Conservation (phyloP, 2,329 filamentous ascomycete genomes). For the Ambrosiella beaveri region DNA sequence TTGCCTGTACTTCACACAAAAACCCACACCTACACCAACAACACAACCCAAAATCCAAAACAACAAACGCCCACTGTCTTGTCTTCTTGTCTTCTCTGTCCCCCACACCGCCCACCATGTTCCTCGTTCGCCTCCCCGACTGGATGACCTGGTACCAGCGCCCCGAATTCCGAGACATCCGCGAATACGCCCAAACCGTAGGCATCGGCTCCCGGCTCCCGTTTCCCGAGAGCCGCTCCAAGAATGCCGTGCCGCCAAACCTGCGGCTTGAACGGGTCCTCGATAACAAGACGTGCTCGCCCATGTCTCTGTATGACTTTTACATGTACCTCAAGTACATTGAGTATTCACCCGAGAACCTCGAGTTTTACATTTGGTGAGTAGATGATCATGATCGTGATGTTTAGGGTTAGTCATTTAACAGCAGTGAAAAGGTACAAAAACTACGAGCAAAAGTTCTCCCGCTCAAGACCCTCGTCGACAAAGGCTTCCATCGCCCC, state of each 20-base stretch:
- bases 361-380: slow-evolving; percentile 33
- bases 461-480: slow-evolving; percentile 9
- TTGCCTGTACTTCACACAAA: not conserved
- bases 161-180: slow-evolving; percentile 31
- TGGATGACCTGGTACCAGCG: slow-evolving; percentile 33
- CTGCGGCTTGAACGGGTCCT: slow-evolving; percentile 29
- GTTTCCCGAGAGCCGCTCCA: slow-evolving; percentile 22
- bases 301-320: slow-evolving; percentile 33
- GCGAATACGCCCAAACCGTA: slow-evolving; percentile 25
- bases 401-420: not conserved
- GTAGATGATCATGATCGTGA: slow-evolving; percentile 9
- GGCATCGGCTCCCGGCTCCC: slow-evolving; percentile 21
- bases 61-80: slow-evolving; percentile 4
- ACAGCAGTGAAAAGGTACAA: slow-evolving; percentile 23
- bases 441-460: slow-evolving; percentile 23
- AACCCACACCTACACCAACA: not conserved
- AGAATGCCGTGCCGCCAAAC: slow-evolving; percentile 23
- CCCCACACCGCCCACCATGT: not conserved
- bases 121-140: slow-evolving; percentile 15
- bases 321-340: slow-evolving; percentile 35
- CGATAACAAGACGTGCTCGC: slow-evolving; percentile 31
- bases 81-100: slow-evolving; percentile 14
- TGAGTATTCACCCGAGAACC: slow-evolving; percentile 30
- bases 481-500: slow-evolving; percentile 12
- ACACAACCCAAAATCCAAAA: not conserved